Conservation (phyloP, 202 grass and related monocot species). For the Setaria italica region DNA sequence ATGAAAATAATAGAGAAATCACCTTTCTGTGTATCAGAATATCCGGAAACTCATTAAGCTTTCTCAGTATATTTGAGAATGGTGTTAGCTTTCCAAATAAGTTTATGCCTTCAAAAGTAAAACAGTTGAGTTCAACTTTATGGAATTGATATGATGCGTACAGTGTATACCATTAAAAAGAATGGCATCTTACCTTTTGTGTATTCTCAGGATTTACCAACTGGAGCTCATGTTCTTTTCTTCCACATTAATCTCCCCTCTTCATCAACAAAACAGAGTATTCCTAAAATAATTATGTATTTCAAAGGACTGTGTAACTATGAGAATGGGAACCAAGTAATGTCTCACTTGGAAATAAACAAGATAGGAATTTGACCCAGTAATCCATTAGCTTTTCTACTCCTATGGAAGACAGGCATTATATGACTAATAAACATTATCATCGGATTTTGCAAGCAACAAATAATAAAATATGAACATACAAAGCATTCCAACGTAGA, state of each 20-base stretch:
- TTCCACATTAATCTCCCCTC: constrained; percentile 68
- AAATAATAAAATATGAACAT: neutral
- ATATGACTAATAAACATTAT: too few relatives aligned
- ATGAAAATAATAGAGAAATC: constrained; percentile 16
- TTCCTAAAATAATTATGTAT: constrained; percentile 35
- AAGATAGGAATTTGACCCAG: too few relatives aligned
- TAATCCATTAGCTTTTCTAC: too few relatives aligned
- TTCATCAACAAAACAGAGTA: constrained; percentile 73
- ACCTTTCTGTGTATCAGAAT: constrained; percentile 79
- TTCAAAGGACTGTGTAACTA: too few relatives aligned
- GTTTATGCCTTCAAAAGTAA: neutral
- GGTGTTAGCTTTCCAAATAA: too few relatives aligned
- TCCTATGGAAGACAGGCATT: too few relatives aligned
- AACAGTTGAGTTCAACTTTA: constrained; percentile 25
- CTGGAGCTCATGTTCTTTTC: constrained; percentile 70
- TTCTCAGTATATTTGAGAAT: constrained; percentile 3
- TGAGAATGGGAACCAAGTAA: too few relatives aligned
- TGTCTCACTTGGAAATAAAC: too few relatives aligned
- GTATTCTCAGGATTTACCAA: constrained; percentile 66
- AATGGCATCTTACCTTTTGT: constrained; percentile 34
- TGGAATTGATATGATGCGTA: constrained; percentile 14
- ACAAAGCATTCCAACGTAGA: constrained; percentile 2
- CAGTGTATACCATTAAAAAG: neutral
- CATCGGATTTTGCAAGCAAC: too few relatives aligned
- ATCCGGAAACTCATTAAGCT: constrained; percentile 51